Evolutionary conservation across 1,139 yeast species (phyloP).

Genomic region (Eremothecium gossypii): DNA sequence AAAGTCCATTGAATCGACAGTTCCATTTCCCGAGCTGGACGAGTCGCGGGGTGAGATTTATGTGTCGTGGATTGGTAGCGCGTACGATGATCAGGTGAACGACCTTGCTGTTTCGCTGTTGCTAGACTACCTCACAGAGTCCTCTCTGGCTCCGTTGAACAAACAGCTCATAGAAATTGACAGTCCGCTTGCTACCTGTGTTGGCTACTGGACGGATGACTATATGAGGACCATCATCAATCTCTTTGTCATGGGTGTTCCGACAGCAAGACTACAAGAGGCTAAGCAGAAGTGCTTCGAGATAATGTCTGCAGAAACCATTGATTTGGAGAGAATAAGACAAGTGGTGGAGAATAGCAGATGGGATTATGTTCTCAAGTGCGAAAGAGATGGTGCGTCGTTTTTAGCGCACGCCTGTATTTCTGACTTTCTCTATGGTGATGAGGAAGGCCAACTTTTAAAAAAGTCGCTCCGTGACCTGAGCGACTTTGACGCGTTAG

Average conservation of each 20-base stretch:
- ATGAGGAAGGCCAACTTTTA: conserved; percentile 48
- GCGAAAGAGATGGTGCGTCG: conserved; percentile 56
- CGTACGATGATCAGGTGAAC: conserved; percentile 40
- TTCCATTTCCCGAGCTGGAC: conserved; percentile 83
- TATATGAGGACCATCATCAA: conserved; percentile 51
- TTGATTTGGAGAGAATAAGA: conserved; percentile 58
- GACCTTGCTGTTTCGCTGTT: conserved; percentile 65
- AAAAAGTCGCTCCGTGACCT: conserved; percentile 45
- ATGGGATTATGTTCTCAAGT: conserved; percentile 50
- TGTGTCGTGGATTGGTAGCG: conserved; percentile 81
- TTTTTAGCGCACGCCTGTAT: conserved; percentile 60
- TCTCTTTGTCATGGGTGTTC: conserved; percentile 63
- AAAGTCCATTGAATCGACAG: conserved; percentile 36
- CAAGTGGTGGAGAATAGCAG: conserved; percentile 60
- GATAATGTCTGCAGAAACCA: conserved; percentile 45
- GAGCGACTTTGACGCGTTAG: conserved; percentile 50
- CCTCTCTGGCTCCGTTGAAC: conserved; percentile 61
- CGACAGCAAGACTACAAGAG: conserved; percentile 48
- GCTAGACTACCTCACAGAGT: conserved; percentile 67
- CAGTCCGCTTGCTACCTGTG: conserved; percentile 71
- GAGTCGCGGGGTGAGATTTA: conserved; percentile 73
- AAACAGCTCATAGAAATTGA: conserved; percentile 69
- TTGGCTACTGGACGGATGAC: conserved; percentile 62
- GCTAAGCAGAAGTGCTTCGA: conserved; percentile 45
- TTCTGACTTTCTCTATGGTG: conserved; percentile 72